Evolutionary conservation across 495 filamentous ascomycete species (phyloP).

Genomic region (Penicillium fimorum): DNA sequence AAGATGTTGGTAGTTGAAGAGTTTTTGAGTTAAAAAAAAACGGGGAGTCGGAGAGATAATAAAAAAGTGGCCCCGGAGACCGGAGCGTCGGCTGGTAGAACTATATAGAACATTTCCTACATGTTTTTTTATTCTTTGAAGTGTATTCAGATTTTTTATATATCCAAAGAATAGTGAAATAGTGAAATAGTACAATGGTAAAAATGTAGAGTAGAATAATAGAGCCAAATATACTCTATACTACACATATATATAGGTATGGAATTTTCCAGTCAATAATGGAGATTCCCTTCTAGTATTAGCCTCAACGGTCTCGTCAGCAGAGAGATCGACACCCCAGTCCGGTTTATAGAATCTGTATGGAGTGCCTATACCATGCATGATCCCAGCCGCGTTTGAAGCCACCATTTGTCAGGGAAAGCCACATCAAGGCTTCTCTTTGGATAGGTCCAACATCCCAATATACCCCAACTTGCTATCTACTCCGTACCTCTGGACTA

Average conservation of each 20-base stretch:
- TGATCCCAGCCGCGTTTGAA: background rate
- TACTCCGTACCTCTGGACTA: background rate
- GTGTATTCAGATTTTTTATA: no score
- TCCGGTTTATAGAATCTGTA: no score
- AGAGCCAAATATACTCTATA: no score
- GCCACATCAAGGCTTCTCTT: background rate
- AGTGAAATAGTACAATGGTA: no score
- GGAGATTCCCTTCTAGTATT: background rate
- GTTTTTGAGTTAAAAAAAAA: constrained; percentile 17
- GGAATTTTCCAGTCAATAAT: background rate
- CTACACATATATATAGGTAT: background rate
- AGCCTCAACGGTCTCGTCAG: background rate
- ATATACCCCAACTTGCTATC: background rate
- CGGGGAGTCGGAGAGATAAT: background rate
- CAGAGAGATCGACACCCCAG: background rate
- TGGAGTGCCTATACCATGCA: background rate
- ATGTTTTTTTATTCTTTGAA: no score
- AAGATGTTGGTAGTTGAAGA: constrained; percentile 18
- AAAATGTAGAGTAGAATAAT: no score
- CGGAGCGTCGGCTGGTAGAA: background rate
- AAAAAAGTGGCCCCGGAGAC: no score
- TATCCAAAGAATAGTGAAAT: no score
- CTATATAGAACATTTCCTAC: background rate
- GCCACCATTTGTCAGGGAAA: background rate
- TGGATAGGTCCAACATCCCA: background rate